phyloP scores from a whole-genome alignment of 1,284 basidiomycete species.

The Mrakiaceae sp. region DNA sequence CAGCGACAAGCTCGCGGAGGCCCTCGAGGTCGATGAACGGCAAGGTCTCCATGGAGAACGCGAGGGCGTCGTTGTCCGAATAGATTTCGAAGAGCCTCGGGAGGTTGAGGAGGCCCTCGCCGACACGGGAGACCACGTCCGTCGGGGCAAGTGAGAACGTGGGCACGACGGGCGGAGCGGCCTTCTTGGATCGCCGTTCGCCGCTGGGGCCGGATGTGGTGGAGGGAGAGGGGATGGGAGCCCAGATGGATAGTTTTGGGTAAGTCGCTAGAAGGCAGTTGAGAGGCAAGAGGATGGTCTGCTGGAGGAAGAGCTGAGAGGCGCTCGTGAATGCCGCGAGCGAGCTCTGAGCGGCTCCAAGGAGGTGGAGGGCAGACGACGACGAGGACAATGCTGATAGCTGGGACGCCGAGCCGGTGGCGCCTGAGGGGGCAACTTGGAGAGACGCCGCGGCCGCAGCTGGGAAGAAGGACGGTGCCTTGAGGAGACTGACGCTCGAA shows the following conservation, averaged over 20 bases:
- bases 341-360: slow-evolving; percentile 48
- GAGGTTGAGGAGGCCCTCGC: slow-evolving; percentile 85
- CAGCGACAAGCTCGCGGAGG: slow-evolving; percentile 40
- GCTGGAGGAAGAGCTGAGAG: slow-evolving; percentile 65
- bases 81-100: slow-evolving; percentile 90
- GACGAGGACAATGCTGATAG: slow-evolving; percentile 7
- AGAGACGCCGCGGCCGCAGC: background rate
- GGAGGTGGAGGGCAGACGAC: slow-evolving; percentile 31
- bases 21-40: slow-evolving; percentile 54
- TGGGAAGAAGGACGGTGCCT: slow-evolving; percentile 13
- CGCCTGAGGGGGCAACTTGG: background rate
- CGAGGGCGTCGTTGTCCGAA: slow-evolving; percentile 79
- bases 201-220: slow-evolving; percentile 14
- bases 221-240: slow-evolving; percentile 21
- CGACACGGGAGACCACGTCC: slow-evolving; percentile 73
- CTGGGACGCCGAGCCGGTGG: background rate
- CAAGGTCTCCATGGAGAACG: slow-evolving; percentile 72
- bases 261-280: slow-evolving; percentile 62
- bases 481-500: background rate
- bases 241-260: slow-evolving; percentile 57
- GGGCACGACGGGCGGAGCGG: slow-evolving; percentile 64
- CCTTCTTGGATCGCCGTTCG: slow-evolving; percentile 30
- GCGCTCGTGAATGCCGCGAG: slow-evolving; percentile 56
- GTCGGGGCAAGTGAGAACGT: slow-evolving; percentile 87
- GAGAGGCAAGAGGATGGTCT: slow-evolving; percentile 75